These are phyloP conservation scores for Fusarium musae DNA, from an alignment of 2,329 filamentous ascomycete species.

Conservation along the genomic window DNA sequence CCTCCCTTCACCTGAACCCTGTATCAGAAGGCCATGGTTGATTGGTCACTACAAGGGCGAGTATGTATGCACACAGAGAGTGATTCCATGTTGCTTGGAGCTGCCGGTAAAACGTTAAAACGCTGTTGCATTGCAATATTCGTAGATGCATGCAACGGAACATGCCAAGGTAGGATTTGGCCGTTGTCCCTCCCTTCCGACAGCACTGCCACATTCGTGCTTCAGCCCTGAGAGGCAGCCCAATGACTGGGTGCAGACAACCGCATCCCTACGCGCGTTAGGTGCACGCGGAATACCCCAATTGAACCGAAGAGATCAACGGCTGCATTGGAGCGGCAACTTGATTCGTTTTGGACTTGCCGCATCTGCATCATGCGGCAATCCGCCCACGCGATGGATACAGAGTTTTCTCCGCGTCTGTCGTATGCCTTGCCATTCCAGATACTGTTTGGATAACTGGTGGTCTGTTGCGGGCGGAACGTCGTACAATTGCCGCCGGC, in stretches of 20 bases:
- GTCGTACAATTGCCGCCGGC: constrained; percentile 15
- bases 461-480: constrained; percentile 12
- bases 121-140: background rate
- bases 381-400: constrained; percentile 31
- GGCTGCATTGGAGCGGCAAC: constrained; percentile 17
- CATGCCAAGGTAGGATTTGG: constrained; percentile 24
- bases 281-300: constrained; percentile 34
- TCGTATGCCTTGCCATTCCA: constrained; percentile 20
- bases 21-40: background rate
- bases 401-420: constrained; percentile 33
- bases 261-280: constrained; percentile 22
- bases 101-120: constrained; percentile 15
- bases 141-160: constrained; percentile 21
- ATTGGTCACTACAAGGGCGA: background rate
- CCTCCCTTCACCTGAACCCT: background rate
- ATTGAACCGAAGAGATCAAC: constrained; percentile 43
- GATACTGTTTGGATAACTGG: constrained; percentile 19
- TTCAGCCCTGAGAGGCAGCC: constrained; percentile 36
- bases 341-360: constrained; percentile 38
- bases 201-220: constrained; percentile 35
- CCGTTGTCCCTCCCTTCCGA: constrained; percentile 20
- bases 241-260: constrained; percentile 15
- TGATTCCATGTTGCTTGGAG: background rate
- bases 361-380: constrained; percentile 37
- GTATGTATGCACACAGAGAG: background rate